These are phyloP conservation scores for Syncephalastrum racemosum DNA, from an alignment of 371 early-diverging fungal genomes.

Conservation along the genomic window DNA sequence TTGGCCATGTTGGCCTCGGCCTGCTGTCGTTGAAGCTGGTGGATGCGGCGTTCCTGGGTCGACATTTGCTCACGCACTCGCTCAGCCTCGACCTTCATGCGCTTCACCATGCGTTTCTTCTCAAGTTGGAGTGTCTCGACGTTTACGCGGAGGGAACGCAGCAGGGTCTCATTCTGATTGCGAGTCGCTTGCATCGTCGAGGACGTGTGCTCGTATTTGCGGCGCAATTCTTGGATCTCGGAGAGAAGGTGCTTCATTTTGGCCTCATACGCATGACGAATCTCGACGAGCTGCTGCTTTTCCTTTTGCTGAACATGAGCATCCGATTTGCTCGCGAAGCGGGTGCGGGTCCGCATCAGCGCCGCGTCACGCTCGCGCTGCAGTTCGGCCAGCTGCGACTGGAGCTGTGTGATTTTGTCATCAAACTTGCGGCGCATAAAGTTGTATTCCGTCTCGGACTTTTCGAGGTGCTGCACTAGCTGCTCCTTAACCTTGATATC, in stretches of 20 bases:
- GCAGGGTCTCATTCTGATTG: constrained; percentile 52
- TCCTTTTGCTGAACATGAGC: constrained; percentile 17
- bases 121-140: constrained; percentile 72
- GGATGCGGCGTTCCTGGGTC: constrained; percentile 71
- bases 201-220: constrained; percentile 61
- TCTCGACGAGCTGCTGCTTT: constrained; percentile 33
- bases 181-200: constrained; percentile 55
- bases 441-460: constrained; percentile 54
- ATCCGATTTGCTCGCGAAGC: constrained; percentile 21
- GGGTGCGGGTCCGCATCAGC: constrained; percentile 27
- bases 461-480: constrained; percentile 58
- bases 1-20: constrained; percentile 67
- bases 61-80: constrained; percentile 66
- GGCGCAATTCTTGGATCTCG: constrained; percentile 64
- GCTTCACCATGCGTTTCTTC: constrained; percentile 75
- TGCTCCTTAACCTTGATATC: constrained; percentile 72
- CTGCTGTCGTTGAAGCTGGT: constrained; percentile 72
- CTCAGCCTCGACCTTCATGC: constrained; percentile 74
- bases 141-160: constrained; percentile 52
- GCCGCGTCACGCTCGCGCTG: constrained; percentile 73
- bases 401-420: constrained; percentile 59
- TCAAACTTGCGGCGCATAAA: constrained; percentile 74
- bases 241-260: constrained; percentile 68
- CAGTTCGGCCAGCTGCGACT: constrained; percentile 54
- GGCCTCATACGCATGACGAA: constrained; percentile 59